These are phyloP conservation scores for Bipolaris victoriae DNA, from an alignment of 2,329 filamentous ascomycete genomes.

Conservation along the genomic window DNA sequence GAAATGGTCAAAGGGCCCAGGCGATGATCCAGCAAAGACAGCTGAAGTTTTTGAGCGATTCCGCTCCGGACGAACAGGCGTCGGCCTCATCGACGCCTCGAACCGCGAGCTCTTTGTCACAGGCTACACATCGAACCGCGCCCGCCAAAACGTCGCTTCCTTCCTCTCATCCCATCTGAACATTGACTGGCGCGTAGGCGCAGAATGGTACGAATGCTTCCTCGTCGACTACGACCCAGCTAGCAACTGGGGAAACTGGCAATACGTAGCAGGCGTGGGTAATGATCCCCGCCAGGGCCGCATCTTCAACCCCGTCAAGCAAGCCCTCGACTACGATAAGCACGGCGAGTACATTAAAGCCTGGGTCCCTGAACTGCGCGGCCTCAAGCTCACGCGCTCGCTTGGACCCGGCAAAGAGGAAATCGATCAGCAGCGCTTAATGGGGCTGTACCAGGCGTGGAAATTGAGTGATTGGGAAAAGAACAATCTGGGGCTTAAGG, in stretches of 20 bases:
- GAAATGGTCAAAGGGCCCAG: constrained; percentile 36
- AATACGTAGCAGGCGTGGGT: constrained; percentile 79
- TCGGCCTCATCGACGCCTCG: constrained; percentile 77
- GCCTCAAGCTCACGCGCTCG: constrained; percentile 50
- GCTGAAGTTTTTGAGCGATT: constrained; percentile 61
- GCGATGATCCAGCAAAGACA: constrained; percentile 54
- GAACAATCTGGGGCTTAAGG: constrained; percentile 61
- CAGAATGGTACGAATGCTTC: constrained; percentile 81
- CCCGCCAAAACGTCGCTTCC: constrained; percentile 76
- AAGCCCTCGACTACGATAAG: constrained; percentile 77
- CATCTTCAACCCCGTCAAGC: constrained; percentile 84
- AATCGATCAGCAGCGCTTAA: constrained; percentile 49
- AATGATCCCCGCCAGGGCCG: constrained; percentile 76
- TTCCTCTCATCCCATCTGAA: constrained; percentile 75
- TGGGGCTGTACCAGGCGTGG: constrained; percentile 74
- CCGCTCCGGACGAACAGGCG: constrained; percentile 71
- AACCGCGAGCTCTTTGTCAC: constrained; percentile 76
- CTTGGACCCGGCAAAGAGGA: constrained; percentile 33
- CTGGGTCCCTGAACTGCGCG: constrained; percentile 73
- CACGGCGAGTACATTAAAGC: constrained; percentile 71
- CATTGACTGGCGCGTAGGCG: constrained; percentile 80
- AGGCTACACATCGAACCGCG: constrained; percentile 78
- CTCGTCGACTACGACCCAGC: constrained; percentile 77
- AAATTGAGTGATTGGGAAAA: constrained; percentile 66
- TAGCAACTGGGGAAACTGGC: constrained; percentile 84